Base-by-base conservation (phyloP, 495 filamentous ascomycete species). In the Penicillium longicatenatum region DNA sequence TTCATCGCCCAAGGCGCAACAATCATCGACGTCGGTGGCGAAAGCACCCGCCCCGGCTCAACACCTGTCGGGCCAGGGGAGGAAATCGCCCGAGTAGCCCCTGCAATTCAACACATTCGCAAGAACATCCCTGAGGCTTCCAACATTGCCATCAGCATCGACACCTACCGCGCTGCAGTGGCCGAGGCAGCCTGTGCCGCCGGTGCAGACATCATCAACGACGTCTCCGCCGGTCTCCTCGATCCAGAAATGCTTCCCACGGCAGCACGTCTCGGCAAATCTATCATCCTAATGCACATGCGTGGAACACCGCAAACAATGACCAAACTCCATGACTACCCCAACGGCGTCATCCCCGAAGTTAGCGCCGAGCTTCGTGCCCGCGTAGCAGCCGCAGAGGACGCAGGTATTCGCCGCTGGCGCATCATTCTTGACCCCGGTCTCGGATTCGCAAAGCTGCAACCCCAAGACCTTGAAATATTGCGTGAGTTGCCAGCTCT, bases 401-500 rank as follows among this genome's bases (percentile, higher is more conserved):
- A 76, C 37, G 91, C 91, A 2, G 94, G 94, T 1, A 82, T 98
- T 8, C 79, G 89, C 0, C 84, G 93, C 12, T 98, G 94, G 94
- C 89, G 94, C 43, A 93, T 98, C 46, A 88, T 98, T 44, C 83
- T 98, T 3, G 94, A 98, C 64, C 94, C 94, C 0, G 94, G 94
- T 0, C 84, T 98, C 10, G 94, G 94, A 0, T 98, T 98, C 60
- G 90, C 94, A 21, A 98, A 98, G 75, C 83, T 82, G 2, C 80
- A 84, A 59, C 77, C 79, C 20, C 89, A 96, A 68, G 96, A 96
- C 71, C 70, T 98, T 21, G 85, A 91, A 54, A 73, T 98, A 8
- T 73, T 98, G 49, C 76, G 89, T 14, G 70, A 82, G 1, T 70
- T 97, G 35, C 77, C 78, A 12, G 79, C 83, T 50, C 60, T 98